phyloP scores from a whole-genome alignment of 78 protist genomes.

The slime mould (Dictyostelium discoideum) region dicty_2.7 NC_007088.5:5813501-5814000 shows the following conservation, averaged over 20 bases:
- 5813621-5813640: conserved; percentile 43
- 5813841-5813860: not conserved
- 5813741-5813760: not conserved
- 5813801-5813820: not conserved
- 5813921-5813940: not conserved
- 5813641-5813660: not conserved
- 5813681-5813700: not conserved
- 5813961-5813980: not conserved
- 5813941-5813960: not conserved
- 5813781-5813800: not conserved
- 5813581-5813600: conserved; percentile 83
- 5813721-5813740: no score
- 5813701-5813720: no score
- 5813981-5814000: not conserved
- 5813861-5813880: not conserved
- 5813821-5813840: not conserved
- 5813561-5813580: conserved; percentile 58
- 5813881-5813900: not conserved
- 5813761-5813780: not conserved
- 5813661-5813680: not conserved
- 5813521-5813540: conserved; percentile 60
- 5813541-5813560: conserved; percentile 66
- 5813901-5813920: not conserved
- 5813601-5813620: conserved; percentile 77
- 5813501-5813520: conserved; percentile 84